Evolutionary conservation across 1,284 basidiomycete genomes (phyloP), one percentile per base, ranked within the genome.

Genomic region (Marasmius tenuissimus): DNA sequence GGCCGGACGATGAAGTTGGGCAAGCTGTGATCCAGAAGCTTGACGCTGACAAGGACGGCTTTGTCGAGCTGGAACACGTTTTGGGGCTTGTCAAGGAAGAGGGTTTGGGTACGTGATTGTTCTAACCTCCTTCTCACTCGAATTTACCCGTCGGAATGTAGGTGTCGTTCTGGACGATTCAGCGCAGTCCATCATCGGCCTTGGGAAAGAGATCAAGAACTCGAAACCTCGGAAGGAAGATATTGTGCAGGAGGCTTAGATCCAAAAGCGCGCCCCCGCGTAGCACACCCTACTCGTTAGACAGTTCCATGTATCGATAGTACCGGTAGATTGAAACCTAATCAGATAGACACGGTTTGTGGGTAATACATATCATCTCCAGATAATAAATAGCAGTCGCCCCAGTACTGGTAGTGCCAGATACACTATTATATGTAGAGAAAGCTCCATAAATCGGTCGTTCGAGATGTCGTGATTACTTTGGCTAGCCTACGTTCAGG

Each of bases 31-130:
- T 97, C 61, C 89, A 96, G 72, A 98, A 98, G 78, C 80, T 99
- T 68, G 97, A 99, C 73, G 92, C 94, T 4, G 97, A 99, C 77
- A 89, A 94, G 76, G 97, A 99, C 71, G 96, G 97, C 0, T 96
- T 91, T 70, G 95, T 98, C 20, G 92, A 95, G 73, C 78, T 94
- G 38, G 91, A 93, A 73, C 92, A 94, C 69, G 90, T 93, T 47
- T 74, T 93, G 40, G 91, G 88, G 3, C 76, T 94, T 57, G 89
- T 92, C n/a, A 82, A 81, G 66, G 90, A 92, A 73, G 91, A 92
- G 68, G 91, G 89, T 20, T 76, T 93, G 35, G 91, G 90, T 89
- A 67, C 60, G 84, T 76, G 20, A 57, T 55, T 56, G 6, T 49
- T 56, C 48, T 49, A 59, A 61, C 22, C 27, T 47, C 47, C 34